Conservation (phyloP, 176 grass and related monocot genomes). For the Eremochloa ophiuroides region DNA sequence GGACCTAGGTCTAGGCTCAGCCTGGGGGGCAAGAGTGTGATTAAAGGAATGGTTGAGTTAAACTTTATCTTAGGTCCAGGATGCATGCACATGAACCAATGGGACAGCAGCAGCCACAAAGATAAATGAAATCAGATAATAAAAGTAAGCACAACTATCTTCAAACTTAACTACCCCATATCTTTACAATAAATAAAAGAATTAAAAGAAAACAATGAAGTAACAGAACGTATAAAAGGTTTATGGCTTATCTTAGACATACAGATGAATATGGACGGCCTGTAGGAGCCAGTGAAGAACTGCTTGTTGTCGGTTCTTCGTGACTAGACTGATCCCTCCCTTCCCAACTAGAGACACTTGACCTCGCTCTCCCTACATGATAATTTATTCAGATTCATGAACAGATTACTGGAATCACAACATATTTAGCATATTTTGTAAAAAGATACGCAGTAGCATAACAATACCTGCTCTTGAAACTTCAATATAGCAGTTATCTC, state of each 20-base stretch:
- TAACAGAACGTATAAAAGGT: background rate
- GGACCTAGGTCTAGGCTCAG: background rate
- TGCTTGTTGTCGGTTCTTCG: slow-evolving; percentile 61
- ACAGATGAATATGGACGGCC: slow-evolving; percentile 64
- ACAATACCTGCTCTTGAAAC: slow-evolving; percentile 84
- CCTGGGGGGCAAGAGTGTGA: background rate
- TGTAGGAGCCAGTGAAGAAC: slow-evolving; percentile 25
- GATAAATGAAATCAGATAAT: background rate
- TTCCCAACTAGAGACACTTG: slow-evolving; percentile 75
- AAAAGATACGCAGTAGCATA: background rate
- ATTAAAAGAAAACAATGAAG: background rate
- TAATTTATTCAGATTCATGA: slow-evolving; percentile 21
- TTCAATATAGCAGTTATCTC: slow-evolving; percentile 72
- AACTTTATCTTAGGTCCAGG: background rate
- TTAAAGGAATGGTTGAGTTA: background rate
- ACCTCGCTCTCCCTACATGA: slow-evolving; percentile 64
- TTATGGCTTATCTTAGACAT: slow-evolving; percentile 27
- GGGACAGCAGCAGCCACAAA: background rate
- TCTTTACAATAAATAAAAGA: background rate
- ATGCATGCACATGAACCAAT: background rate
- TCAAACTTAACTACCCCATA: too few species aligned
- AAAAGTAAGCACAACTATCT: too few species aligned
- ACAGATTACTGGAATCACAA: slow-evolving; percentile 25
- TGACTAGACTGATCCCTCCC: slow-evolving; percentile 49
- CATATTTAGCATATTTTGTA: background rate